These are phyloP conservation scores for Prunus padus DNA, from an alignment of 306 rosid species.

Conservation along the genomic window DNA sequence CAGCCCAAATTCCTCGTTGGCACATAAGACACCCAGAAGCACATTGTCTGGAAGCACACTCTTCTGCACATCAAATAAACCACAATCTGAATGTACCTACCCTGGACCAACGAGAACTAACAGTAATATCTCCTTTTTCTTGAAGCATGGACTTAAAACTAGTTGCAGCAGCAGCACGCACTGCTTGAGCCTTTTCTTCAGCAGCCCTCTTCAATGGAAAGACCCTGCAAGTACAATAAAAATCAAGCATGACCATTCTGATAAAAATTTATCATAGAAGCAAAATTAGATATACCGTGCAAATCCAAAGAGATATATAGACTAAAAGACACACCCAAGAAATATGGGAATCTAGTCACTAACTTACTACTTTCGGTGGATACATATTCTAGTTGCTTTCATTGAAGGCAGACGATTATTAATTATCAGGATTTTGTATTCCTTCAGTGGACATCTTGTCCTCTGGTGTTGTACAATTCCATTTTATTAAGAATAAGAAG, in stretches of 20 bases:
- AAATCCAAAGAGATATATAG: constrained; percentile 46
- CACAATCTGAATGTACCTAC: constrained; percentile 40
- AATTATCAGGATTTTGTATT: background rate
- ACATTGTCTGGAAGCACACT: background rate
- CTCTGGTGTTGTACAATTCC: background rate
- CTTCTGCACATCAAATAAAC: constrained; percentile 21
- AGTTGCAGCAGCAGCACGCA: constrained; percentile 58
- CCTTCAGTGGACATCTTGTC: constrained; percentile 2
- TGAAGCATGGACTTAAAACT: constrained; percentile 80
- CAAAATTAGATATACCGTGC: constrained; percentile 47
- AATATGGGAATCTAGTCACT: constrained; percentile 66
- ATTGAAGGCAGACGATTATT: background rate
- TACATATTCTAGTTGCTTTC: background rate
- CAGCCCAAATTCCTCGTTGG: background rate
- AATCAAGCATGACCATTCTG: constrained; percentile 29
- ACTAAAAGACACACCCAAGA: constrained; percentile 65
- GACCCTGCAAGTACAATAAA: constrained; percentile 57
- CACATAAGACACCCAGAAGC: background rate
- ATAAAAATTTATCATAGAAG: constrained; percentile 21
- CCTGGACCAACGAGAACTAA: constrained; percentile 95
- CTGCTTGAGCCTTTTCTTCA: constrained; percentile 81
- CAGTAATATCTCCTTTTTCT: constrained; percentile 68
- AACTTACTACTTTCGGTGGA: constrained; percentile 58
- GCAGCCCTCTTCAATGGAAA: constrained; percentile 84
- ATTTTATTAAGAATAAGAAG: background rate